These are phyloP conservation scores for Fagus sylvatica DNA, from an alignment of 306 rosid genomes.

Conservation along the genomic window DNA sequence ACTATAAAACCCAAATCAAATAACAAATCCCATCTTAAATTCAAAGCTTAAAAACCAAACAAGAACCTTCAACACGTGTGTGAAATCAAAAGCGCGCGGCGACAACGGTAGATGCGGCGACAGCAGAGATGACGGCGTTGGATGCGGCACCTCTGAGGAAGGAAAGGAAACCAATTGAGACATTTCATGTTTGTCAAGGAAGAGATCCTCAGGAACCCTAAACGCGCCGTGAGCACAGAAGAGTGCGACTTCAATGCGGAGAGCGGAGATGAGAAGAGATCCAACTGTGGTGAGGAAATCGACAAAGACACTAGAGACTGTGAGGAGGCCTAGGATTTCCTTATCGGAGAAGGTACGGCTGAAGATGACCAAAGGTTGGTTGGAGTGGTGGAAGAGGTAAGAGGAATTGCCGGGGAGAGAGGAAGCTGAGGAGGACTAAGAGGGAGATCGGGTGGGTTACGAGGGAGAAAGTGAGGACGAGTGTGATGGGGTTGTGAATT, in stretches of 20 bases:
- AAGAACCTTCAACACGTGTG: background rate
- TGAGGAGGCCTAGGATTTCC: conserved; percentile 41
- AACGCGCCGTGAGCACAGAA: too few relatives aligned
- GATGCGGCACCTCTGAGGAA: conserved; percentile 61
- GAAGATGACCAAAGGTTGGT: conserved; percentile 77
- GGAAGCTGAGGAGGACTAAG: conserved; percentile 55
- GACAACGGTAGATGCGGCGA: conserved; percentile 38
- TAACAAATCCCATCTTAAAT: too few relatives aligned
- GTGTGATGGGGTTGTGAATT: conserved; percentile 17
- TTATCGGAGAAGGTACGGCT: conserved; percentile 72
- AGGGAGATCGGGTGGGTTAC: conserved; percentile 70
- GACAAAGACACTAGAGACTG: too few relatives aligned
- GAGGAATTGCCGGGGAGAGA: conserved; percentile 80
- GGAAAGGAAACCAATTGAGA: conserved; percentile 60
- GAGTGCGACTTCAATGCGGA: too few relatives aligned
- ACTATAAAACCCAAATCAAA: background rate
- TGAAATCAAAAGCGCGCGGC: conserved; percentile 47
- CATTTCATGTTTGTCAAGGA: background rate
- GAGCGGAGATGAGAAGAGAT: too few relatives aligned
- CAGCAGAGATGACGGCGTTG: conserved; percentile 29
- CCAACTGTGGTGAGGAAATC: too few relatives aligned
- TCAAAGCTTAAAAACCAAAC: too few relatives aligned
- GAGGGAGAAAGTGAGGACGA: conserved; percentile 62
- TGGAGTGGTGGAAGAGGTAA: conserved; percentile 87
- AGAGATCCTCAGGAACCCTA: too few relatives aligned